Evolutionary conservation across 2,329 filamentous ascomycete genomes (phyloP).

Genomic region (Penicillium sp.): DNA sequence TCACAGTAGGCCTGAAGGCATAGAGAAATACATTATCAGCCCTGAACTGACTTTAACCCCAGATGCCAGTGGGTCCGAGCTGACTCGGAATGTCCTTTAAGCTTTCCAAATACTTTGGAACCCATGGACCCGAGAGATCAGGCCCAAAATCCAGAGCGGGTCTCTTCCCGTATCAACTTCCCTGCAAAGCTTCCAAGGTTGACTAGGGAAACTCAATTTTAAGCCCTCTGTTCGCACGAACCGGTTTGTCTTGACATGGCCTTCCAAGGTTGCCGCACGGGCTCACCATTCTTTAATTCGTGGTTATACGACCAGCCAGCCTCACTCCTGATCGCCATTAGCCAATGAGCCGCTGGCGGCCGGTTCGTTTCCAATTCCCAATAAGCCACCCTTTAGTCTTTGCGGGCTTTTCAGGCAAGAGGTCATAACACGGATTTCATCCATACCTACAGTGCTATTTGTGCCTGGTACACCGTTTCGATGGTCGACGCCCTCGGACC

Average conservation of each 20-base stretch:
- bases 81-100: not conserved
- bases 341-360: not conserved
- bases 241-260: constrained; percentile 44
- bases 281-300: constrained; percentile 46
- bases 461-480: constrained; percentile 40
- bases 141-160: not conserved
- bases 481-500: constrained; percentile 44
- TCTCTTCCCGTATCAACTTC: not conserved
- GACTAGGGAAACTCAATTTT: constrained; percentile 22
- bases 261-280: constrained; percentile 39
- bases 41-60: not conserved
- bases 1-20: not conserved
- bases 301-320: constrained; percentile 52
- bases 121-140: not conserved
- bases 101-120: constrained; percentile 5
- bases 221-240: constrained; percentile 13
- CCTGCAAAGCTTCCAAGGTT: constrained; percentile 2
- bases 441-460: constrained; percentile 32
- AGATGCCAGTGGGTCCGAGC: not conserved
- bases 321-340: constrained; percentile 56
- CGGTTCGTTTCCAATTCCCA: constrained; percentile 58
- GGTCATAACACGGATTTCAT: constrained; percentile 49
- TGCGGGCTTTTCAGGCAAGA: constrained; percentile 50
- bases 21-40: not conserved
- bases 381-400: constrained; percentile 43